A percentile compares a stretch with the other conserved stretches of the same genome.
phyloP scores from a whole-genome alignment of 441 rosid genomes.

The Breynia disticha region DNA sequence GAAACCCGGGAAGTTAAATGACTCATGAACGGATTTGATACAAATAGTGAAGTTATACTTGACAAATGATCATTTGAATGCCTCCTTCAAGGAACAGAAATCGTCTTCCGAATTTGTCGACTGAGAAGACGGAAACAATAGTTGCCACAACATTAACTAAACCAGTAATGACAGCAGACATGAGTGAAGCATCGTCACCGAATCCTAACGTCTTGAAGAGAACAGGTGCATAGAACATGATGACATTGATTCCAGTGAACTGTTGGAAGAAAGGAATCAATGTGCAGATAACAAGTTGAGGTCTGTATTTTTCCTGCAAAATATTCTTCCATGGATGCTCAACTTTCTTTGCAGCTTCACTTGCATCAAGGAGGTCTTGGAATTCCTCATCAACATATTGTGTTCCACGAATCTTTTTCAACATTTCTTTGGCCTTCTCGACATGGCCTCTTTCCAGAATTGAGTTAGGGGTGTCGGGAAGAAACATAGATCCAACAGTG shows the following conservation, averaged over 20 bases:
- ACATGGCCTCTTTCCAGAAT: neutral
- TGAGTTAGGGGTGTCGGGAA: conserved; percentile 15
- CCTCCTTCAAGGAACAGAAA: neutral
- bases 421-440: conserved; percentile 4
- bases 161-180: neutral
- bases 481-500: conserved; percentile 18
- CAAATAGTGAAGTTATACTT: no score
- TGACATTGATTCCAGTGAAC: conserved; percentile 12
- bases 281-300: conserved; percentile 6
- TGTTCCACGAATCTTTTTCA: conserved; percentile 1
- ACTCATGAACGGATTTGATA: no score
- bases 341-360: conserved; percentile 1
- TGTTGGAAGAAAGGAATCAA: conserved; percentile 9
- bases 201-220: conserved; percentile 11
- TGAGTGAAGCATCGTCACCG: conserved; percentile 8
- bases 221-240: conserved; percentile 13
- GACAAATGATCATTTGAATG: no score
- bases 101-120: conserved; percentile 11
- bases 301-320: conserved; percentile 1
- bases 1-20: no score
- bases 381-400: conserved; percentile 9
- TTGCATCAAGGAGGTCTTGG: conserved; percentile 6
- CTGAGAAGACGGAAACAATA: neutral
- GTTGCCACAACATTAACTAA: neutral
- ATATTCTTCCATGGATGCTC: neutral